phyloP scores from a whole-genome alignment of 768 basidiomycete genomes.

The Myochromella boudieri region DNA sequence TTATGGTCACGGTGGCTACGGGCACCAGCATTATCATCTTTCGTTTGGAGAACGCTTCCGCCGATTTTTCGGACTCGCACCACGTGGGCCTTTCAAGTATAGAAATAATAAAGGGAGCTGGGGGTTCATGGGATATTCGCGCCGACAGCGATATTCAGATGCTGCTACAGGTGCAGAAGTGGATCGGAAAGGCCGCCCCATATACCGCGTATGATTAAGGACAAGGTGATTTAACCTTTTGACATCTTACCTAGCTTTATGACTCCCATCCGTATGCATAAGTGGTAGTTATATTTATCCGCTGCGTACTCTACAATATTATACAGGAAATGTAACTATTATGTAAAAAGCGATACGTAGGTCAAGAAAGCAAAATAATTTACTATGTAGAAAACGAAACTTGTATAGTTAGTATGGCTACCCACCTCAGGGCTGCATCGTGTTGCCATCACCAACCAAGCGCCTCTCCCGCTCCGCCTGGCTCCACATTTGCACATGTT shows the following conservation, averaged over 20 bases:
- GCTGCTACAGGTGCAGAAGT: conserved; percentile 50
- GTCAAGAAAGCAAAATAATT: no score
- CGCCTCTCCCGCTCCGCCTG: conserved; percentile 35
- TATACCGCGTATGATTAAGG: conserved; percentile 42
- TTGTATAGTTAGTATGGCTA: no score
- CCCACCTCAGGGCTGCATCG: no score
- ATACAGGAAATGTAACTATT: background rate
- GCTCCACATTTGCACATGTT: conserved; percentile 45
- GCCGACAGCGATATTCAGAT: conserved; percentile 48
- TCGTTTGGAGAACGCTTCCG: conserved; percentile 47
- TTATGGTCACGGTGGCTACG: conserved; percentile 20
- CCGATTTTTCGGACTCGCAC: conserved; percentile 54
- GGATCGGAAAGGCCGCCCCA: conserved; percentile 54
- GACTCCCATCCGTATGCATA: no score
- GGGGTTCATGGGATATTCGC: conserved; percentile 58
- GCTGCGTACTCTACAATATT: no score
- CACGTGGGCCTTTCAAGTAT: conserved; percentile 37
- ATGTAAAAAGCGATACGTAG: no score
- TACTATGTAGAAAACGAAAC: no score
- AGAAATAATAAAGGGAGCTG: conserved; percentile 45
- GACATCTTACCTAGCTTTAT: no score
- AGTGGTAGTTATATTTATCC: no score
- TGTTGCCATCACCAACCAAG: no score
- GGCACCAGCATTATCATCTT: conserved; percentile 22
- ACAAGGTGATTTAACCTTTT: background rate